phyloP scores from a whole-genome alignment of 2,329 filamentous ascomycete species.

The Colletotrichum gigasporum region DNA sequence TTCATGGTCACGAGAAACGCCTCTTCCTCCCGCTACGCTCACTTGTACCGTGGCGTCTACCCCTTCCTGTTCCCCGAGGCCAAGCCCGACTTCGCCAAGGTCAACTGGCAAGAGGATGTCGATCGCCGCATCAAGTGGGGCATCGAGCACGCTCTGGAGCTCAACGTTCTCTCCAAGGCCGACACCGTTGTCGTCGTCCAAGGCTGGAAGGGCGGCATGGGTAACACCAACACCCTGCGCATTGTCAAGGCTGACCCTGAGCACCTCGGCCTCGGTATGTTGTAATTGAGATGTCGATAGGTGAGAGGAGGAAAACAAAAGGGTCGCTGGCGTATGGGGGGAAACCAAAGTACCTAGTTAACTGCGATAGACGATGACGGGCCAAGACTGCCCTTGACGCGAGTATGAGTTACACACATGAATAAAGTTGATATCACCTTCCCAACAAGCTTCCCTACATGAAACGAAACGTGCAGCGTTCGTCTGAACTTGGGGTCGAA shows the following conservation, averaged over 20 bases:
- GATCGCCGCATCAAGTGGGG: conserved; percentile 98
- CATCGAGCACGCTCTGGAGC: conserved; percentile 84
- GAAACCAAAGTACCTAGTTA: conserved; percentile 29
- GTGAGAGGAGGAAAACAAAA: conserved; percentile 5
- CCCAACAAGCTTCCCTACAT: not conserved
- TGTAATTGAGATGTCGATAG: conserved; percentile 34
- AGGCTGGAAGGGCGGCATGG: conserved; percentile 91
- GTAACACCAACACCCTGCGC: conserved; percentile 85
- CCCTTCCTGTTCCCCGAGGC: conserved; percentile 93
- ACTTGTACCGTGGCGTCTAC: conserved; percentile 97
- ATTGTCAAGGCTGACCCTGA: conserved; percentile 70
- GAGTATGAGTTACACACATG: conserved; percentile 30
- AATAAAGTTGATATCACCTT: conserved; percentile 13
- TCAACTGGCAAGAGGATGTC: conserved; percentile 99
- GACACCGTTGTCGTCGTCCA: conserved; percentile 86
- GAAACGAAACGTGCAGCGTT: too few relatives aligned
- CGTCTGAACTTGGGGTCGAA: too few relatives aligned
- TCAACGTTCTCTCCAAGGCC: conserved; percentile 77
- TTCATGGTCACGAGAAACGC: conserved; percentile 97
- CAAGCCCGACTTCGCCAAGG: conserved; percentile 93
- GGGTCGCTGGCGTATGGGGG: conserved; percentile 22
- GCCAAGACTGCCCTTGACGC: conserved; percentile 15
- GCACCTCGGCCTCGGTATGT: conserved; percentile 65
- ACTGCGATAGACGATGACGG: conserved; percentile 30
- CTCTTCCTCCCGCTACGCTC: conserved; percentile 86